Evolutionary conservation across 345 rosid genomes (phyloP).

Genomic region (Microthlaspi erraticum): DNA sequence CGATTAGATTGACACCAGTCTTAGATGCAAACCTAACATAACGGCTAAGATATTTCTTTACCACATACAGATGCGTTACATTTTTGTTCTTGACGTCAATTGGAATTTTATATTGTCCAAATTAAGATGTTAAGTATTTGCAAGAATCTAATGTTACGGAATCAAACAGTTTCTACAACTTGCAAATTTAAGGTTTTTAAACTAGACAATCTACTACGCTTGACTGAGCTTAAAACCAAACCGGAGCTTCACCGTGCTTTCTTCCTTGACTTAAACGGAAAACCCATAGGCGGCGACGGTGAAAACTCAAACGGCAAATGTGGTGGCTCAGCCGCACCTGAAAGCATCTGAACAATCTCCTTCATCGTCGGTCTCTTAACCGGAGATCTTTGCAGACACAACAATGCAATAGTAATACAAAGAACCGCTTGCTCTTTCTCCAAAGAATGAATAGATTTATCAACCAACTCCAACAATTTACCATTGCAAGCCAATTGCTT

Average conservation of each 20-base stretch:
- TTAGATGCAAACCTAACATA: slow-evolving; percentile 15
- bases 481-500: slow-evolving; percentile 71
- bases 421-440: slow-evolving; percentile 68
- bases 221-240: slow-evolving; percentile 33
- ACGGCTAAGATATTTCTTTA: slow-evolving; percentile 24
- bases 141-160: slow-evolving; percentile 34
- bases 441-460: slow-evolving; percentile 62
- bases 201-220: slow-evolving; percentile 47
- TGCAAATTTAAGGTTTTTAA: slow-evolving; percentile 5
- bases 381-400: slow-evolving; percentile 77
- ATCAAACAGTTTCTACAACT: slow-evolving; percentile 25
- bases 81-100: slow-evolving; percentile 1
- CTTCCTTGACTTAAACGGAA: slow-evolving; percentile 62
- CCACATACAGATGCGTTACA: background rate
- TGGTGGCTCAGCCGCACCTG: slow-evolving; percentile 69
- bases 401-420: slow-evolving; percentile 70
- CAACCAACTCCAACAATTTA: slow-evolving; percentile 69
- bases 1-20: background rate
- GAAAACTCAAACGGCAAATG: slow-evolving; percentile 78
- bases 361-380: slow-evolving; percentile 67
- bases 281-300: slow-evolving; percentile 70
- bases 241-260: slow-evolving; percentile 46
- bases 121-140: slow-evolving; percentile 21
- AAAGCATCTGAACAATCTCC: slow-evolving; percentile 71
- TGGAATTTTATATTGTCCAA: background rate